These are phyloP conservation scores for Bidens hawaiensis DNA, from an alignment of 140 eudicot species.

Conservation along the genomic window DNA sequence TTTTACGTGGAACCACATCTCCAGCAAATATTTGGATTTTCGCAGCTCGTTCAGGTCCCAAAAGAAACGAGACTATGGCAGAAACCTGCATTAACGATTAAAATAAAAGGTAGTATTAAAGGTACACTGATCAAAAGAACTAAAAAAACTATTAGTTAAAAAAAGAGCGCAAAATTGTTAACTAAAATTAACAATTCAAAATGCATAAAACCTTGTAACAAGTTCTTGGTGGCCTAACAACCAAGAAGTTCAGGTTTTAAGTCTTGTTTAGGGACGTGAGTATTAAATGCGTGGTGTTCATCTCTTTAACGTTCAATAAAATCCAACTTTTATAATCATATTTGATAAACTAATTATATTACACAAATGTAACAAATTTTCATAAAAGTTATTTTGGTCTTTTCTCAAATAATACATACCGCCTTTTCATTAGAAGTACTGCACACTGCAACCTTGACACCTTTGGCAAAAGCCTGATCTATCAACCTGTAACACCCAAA, in stretches of 20 bases:
- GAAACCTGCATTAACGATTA: constrained; percentile 68
- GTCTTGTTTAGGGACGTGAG: no score
- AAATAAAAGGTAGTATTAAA: no score
- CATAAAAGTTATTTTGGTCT: neutral
- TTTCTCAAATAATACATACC: constrained; percentile 39
- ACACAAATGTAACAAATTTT: neutral
- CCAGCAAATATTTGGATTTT: constrained; percentile 95
- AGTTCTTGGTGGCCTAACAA: no score
- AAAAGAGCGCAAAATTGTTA: no score
- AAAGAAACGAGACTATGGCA: constrained; percentile 84
- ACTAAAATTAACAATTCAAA: no score
- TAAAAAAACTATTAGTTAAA: no score
- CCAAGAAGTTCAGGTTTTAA: no score
- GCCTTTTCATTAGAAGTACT: constrained; percentile 99
- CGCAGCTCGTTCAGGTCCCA: constrained; percentile 90
- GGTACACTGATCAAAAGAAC: no score
- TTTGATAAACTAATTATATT: neutral
- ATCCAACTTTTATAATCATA: no score
- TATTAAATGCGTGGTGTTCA: no score
- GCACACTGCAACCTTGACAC: constrained; percentile 95
- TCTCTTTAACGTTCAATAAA: no score
- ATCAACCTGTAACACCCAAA: constrained; percentile 50
- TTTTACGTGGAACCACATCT: constrained; percentile 95
- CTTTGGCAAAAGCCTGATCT: constrained; percentile 89
- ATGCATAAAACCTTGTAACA: no score